Conservation (phyloP, 2,329 filamentous ascomycete genomes). For the Macrophomina tecta region DNA sequence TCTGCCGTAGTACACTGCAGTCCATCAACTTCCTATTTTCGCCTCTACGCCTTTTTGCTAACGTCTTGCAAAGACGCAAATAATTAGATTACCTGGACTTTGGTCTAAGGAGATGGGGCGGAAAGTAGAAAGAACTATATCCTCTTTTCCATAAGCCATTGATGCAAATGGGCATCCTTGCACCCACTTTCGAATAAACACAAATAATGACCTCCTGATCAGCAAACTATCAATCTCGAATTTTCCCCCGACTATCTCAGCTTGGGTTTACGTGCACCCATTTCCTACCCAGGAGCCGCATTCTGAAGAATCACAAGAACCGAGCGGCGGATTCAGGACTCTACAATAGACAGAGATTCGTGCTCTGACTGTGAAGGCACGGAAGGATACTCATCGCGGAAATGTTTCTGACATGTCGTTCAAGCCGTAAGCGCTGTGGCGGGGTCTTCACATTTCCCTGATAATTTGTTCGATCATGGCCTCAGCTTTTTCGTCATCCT, state of each 20-base stretch:
- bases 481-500: not conserved
- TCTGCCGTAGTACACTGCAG: not conserved
- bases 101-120: not conserved
- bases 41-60: not conserved
- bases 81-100: not conserved
- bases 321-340: too few relatives aligned
- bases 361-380: not conserved
- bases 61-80: constrained; percentile 12
- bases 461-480: constrained; percentile 3
- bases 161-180: not conserved
- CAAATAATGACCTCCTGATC: too few relatives aligned
- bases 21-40: not conserved
- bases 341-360: not conserved
- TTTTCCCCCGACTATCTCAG: too few relatives aligned
- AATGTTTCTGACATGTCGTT: not conserved
- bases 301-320: too few relatives aligned
- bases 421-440: not conserved
- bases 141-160: not conserved
- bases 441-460: not conserved
- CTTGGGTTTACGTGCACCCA: too few relatives aligned
- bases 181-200: too few relatives aligned
- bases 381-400: too few relatives aligned
- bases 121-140: not conserved
- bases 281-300: too few relatives aligned
- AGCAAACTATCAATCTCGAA: too few relatives aligned